Evolutionary conservation across 2,329 filamentous ascomycete genomes (phyloP), one percentile per base, ranked within the genome.

Genomic region (Ambrosiella xylebori): DNA sequence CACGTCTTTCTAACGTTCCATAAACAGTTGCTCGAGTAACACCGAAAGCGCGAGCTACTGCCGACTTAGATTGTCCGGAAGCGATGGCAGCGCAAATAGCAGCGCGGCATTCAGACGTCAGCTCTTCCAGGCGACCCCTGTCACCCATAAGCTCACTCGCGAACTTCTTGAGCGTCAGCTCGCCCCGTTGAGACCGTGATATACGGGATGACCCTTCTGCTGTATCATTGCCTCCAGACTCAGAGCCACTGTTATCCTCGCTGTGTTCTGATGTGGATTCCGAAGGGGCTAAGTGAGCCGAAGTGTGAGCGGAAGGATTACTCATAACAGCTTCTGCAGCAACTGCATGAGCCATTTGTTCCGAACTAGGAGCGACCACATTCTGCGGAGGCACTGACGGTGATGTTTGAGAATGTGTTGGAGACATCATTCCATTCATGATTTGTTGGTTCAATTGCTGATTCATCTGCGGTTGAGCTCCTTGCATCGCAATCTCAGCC

Each of bases 31-130:
- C 60, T 27, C 60, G 60, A 35, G 60, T 61, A 15, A 61, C 60
- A 11, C 60, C 60, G 55, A 61, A 61, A 8, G 60, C 60, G 45
- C 60, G 60, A 9, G 60, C 60, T 7, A 61, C 60, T n/a, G 60
- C 57, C 11, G 60, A 57, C 45, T 61, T 61, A 17, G 54, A 57
- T 45, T 61, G 54, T 5, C 60, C 60, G 13, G 60, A 47, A 36
- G 60, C 60, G 51, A 61, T 58, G 39, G 60, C 57, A 44, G 60
- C 60, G 17, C 60, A 61, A 38, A 61, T 61, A 1, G 60, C 60
- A 37, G 60, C 60, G 3, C 60, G 60, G 40, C 54, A 59, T 39
- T 61, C 60, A 19, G 60, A 59, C 7, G 57, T 57, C 13, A 61
- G 57, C 40, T 61, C 60, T 36, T 61, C 60, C 5, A 61, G 40